phyloP scores from a whole-genome alignment of 2,329 filamentous ascomycete genomes.

The Ceratocystis ficicola region DNA sequence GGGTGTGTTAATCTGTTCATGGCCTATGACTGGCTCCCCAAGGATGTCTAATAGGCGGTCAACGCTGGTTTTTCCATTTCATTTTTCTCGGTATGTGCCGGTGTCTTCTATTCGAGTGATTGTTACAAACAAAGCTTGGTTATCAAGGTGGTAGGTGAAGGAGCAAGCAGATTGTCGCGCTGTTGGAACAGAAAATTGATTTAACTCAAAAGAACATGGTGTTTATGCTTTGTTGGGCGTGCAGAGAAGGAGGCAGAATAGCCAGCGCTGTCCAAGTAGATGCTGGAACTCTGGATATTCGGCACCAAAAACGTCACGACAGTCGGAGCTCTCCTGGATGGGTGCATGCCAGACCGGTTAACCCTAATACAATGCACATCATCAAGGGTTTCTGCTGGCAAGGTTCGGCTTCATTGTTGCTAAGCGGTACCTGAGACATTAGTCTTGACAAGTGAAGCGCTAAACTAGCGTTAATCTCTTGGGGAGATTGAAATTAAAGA shows the following conservation, averaged over 20 bases:
- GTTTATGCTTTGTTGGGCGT: background rate
- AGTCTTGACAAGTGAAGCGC: constrained; percentile 11
- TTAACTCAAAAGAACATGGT: background rate
- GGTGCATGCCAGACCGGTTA: too few relatives aligned
- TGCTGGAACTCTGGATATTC: background rate
- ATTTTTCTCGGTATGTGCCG: background rate
- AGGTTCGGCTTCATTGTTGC: background rate
- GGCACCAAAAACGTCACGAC: background rate
- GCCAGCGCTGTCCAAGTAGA: too few relatives aligned
- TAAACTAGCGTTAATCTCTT: background rate
- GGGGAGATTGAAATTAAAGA: constrained; percentile 1
- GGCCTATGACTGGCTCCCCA: background rate
- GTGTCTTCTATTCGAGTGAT: background rate
- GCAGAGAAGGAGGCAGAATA: background rate
- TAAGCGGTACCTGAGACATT: constrained; percentile 10
- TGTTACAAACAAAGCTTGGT: background rate
- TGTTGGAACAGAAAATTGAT: background rate
- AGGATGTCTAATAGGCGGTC: background rate
- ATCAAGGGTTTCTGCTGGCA: background rate
- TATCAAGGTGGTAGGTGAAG: background rate
- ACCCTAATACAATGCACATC: background rate
- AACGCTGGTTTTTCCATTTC: background rate
- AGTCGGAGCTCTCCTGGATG: background rate
- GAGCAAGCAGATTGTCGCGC: background rate
- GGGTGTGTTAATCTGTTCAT: too few relatives aligned